Evolutionary conservation across 2,329 filamentous ascomycete species (phyloP).

Genomic region (Tolypocladium pustulatum): DNA sequence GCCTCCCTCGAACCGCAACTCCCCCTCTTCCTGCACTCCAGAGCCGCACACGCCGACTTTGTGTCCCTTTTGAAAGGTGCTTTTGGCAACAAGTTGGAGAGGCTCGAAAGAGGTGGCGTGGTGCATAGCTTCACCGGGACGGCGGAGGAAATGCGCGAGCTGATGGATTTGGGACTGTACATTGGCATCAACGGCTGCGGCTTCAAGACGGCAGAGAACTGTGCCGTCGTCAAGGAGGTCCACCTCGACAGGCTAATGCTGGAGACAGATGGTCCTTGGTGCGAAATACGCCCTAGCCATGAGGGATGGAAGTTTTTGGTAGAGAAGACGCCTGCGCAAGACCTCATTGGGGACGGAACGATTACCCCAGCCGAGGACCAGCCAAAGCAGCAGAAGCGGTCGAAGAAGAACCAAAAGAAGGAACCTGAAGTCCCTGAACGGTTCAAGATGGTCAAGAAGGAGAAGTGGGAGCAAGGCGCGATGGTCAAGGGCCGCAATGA

Average conservation of each 20-base stretch:
- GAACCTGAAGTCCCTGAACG: slow-evolving; percentile 58
- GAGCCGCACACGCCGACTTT: slow-evolving; percentile 81
- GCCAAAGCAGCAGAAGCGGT: slow-evolving; percentile 18
- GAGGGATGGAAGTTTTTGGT: slow-evolving; percentile 65
- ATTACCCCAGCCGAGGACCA: slow-evolving; percentile 6
- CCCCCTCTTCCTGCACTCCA: slow-evolving; percentile 85
- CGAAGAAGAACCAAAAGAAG: slow-evolving; percentile 39
- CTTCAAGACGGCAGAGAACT: slow-evolving; percentile 87
- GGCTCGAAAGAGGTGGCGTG: slow-evolving; percentile 64
- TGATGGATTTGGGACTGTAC: slow-evolving; percentile 73
- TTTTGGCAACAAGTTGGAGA: slow-evolving; percentile 48
- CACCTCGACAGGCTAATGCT: slow-evolving; percentile 76
- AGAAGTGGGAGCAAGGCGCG: slow-evolving; percentile 77
- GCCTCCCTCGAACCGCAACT: slow-evolving; percentile 58
- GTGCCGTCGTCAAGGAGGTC: slow-evolving; percentile 71
- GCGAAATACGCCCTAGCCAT: slow-evolving; percentile 83
- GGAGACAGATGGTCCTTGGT: slow-evolving; percentile 97
- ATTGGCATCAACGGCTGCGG: slow-evolving; percentile 96
- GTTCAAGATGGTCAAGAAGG: slow-evolving; percentile 86
- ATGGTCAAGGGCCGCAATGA: slow-evolving; percentile 97
- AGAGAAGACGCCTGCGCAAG: slow-evolving; percentile 23
- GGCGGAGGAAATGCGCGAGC: slow-evolving; percentile 67
- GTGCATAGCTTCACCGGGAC: slow-evolving; percentile 96
- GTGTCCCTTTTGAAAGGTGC: slow-evolving; percentile 54
- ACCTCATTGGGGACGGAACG: slow-evolving; percentile 14